Evolutionary conservation across 2,329 filamentous ascomycete genomes (phyloP).

Genomic region (Epichloe typhina): DNA sequence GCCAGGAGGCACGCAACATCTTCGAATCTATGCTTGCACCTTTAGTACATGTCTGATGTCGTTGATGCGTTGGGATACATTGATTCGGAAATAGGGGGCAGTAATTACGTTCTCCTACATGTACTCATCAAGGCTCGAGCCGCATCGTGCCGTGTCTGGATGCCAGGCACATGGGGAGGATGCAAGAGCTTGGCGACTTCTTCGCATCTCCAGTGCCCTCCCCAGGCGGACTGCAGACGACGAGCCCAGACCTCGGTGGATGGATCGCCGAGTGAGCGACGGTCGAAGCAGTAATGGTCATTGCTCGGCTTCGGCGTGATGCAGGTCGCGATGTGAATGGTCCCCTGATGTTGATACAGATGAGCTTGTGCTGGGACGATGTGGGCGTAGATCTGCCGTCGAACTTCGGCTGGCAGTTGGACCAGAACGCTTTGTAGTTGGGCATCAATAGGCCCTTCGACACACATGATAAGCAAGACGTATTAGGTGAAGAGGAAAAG

Average conservation of each 20-base stretch:
- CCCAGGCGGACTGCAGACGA: constrained; percentile 5
- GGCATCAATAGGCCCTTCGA: not conserved
- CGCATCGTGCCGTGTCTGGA: not conserved
- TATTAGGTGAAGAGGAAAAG: not conserved
- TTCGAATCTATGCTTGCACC: not conserved
- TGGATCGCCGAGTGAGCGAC: constrained; percentile 5
- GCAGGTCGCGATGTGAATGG: constrained; percentile 4
- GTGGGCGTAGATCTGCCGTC: constrained; percentile 2
- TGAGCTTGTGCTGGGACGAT: constrained; percentile 2
- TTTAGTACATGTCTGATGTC: not conserved
- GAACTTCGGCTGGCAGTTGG: constrained; percentile 1
- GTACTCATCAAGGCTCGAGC: constrained; percentile 2
- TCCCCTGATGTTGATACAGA: not conserved
- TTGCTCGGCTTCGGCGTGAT: not conserved
- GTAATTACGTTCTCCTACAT: constrained; percentile 3
- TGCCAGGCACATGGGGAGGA: not conserved
- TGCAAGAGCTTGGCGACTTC: constrained; percentile 4
- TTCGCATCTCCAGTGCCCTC: constrained; percentile 6
- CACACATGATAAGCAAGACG: not conserved
- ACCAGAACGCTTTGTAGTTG: constrained; percentile 1
- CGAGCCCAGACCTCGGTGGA: constrained; percentile 5
- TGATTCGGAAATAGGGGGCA: too few relatives aligned
- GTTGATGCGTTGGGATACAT: not conserved
- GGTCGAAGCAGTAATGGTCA: constrained; percentile 7
- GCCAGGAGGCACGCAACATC: constrained; percentile 3